A percentile compares a stretch with the other conserved stretches of the same genome.
Conservation (phyloP, 768 basidiomycete species). For the Coprinellus micaceus region DNA sequence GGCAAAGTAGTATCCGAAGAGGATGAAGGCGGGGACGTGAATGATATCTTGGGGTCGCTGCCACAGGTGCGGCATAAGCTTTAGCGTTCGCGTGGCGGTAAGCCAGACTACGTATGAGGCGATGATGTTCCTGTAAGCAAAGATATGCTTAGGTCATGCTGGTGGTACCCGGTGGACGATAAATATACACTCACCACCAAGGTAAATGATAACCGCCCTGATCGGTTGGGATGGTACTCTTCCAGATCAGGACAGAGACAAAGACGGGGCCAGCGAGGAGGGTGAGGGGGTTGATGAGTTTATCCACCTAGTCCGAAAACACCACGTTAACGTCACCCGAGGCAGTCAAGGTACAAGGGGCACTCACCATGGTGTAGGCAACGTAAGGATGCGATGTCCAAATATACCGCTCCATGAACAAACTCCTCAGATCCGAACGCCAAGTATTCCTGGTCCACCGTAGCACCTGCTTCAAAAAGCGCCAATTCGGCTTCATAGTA, state of each 20-base stretch:
- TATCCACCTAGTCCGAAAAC: conserved; percentile 74
- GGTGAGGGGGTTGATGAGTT: conserved; percentile 83
- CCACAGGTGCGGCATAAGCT: conserved; percentile 84
- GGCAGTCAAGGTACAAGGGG: conserved; percentile 36
- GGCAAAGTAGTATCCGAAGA: conserved; percentile 92
- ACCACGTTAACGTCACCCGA: conserved; percentile 6
- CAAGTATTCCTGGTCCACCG: conserved; percentile 95
- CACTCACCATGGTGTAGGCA: conserved; percentile 84
- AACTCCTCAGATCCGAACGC: conserved; percentile 82
- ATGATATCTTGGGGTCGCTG: conserved; percentile 70
- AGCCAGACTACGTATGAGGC: conserved; percentile 69
- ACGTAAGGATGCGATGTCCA: conserved; percentile 91
- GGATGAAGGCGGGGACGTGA: conserved; percentile 79
- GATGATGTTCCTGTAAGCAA: conserved; percentile 61
- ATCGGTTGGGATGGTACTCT: conserved; percentile 64
- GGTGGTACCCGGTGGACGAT: not conserved
- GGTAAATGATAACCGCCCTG: conserved; percentile 78
- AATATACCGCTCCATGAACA: conserved; percentile 84
- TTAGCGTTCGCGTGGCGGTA: conserved; percentile 67
- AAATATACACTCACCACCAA: conserved; percentile 58
- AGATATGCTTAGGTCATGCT: not conserved
- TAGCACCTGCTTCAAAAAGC: conserved; percentile 90
- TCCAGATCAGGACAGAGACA: conserved; percentile 72
- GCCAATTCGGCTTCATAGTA: conserved; percentile 97
- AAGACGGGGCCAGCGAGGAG: conserved; percentile 80